Conservation (phyloP, 2,329 filamentous ascomycete species). For the Colletotrichum shisoi region DNA sequence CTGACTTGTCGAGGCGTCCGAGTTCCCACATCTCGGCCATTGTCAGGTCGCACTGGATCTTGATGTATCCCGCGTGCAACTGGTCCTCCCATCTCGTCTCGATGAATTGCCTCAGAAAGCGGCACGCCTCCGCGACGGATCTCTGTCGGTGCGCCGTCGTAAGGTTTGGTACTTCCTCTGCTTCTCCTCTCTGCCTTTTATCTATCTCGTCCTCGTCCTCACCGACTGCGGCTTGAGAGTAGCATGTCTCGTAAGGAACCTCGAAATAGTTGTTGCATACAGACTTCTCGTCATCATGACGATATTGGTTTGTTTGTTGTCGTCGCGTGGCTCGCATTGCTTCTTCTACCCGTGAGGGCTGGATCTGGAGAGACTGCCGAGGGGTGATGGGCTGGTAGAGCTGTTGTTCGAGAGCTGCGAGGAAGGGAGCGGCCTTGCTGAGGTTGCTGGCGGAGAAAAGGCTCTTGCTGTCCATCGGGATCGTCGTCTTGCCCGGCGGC, state of each 20-base stretch:
- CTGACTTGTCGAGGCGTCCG: conserved; percentile 10
- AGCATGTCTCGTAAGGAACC: conserved; percentile 1
- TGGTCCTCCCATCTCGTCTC: conserved; percentile 5
- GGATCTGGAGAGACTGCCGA: neutral
- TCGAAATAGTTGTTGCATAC: neutral
- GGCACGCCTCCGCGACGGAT: neutral
- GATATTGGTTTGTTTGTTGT: neutral
- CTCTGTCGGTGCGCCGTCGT: neutral
- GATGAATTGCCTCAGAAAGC: conserved; percentile 7
- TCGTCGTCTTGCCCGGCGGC: neutral
- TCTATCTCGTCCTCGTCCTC: neutral
- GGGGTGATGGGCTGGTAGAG: conserved; percentile 12
- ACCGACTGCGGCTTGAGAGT: no score
- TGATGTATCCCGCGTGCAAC: conserved; percentile 21
- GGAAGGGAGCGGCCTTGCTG: conserved; percentile 12
- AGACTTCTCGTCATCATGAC: neutral
- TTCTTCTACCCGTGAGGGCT: neutral
- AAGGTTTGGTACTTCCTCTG: no score
- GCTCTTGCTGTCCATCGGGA: neutral
- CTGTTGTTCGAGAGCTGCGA: conserved; percentile 13
- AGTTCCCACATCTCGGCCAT: conserved; percentile 15
- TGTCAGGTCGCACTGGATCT: conserved; percentile 31
- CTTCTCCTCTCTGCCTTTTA: no score
- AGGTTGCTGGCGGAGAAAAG: neutral
- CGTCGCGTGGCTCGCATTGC: neutral